Conservation (phyloP, 768 basidiomycete species). For the Suillus americanus region DNA sequence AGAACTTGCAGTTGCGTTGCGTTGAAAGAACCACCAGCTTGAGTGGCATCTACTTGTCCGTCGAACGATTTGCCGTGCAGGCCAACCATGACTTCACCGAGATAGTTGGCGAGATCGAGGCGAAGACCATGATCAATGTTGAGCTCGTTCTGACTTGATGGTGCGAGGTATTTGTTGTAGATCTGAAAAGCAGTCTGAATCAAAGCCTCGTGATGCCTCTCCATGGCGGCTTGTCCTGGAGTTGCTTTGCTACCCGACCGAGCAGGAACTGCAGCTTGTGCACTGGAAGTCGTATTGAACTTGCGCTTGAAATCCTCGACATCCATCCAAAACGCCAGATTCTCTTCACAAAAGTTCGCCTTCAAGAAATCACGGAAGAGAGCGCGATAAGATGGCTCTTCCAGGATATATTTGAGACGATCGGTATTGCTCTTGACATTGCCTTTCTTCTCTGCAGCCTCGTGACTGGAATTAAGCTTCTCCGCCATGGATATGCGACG, state of each 20-base stretch:
- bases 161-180: conserved; percentile 94
- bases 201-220: conserved; percentile 92
- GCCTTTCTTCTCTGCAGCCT: conserved; percentile 53
- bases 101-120: conserved; percentile 90
- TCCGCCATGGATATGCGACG: conserved; percentile 77
- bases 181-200: conserved; percentile 94
- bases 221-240: conserved; percentile 88
- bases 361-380: conserved; percentile 95
- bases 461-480: conserved; percentile 59
- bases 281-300: conserved; percentile 94
- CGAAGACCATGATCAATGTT: conserved; percentile 98
- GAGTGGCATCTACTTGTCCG: conserved; percentile 79
- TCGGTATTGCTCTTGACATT: conserved; percentile 90
- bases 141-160: conserved; percentile 91
- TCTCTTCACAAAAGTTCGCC: conserved; percentile 97
- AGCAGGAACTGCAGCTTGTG: conserved; percentile 54
- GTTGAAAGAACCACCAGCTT: conserved; percentile 77
- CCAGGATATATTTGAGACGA: conserved; percentile 86
- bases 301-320: conserved; percentile 96
- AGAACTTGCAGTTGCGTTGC: conserved; percentile 95
- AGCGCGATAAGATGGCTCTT: conserved; percentile 83
- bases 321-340: conserved; percentile 95
- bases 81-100: conserved; percentile 84
- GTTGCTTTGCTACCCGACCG: conserved; percentile 47
- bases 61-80: conserved; percentile 75